A percentile compares a stretch with the other conserved stretches of the same genome.
Evolutionary conservation across 306 rosid genomes (phyloP).

Genomic region (Ormosia semicastrata): DNA sequence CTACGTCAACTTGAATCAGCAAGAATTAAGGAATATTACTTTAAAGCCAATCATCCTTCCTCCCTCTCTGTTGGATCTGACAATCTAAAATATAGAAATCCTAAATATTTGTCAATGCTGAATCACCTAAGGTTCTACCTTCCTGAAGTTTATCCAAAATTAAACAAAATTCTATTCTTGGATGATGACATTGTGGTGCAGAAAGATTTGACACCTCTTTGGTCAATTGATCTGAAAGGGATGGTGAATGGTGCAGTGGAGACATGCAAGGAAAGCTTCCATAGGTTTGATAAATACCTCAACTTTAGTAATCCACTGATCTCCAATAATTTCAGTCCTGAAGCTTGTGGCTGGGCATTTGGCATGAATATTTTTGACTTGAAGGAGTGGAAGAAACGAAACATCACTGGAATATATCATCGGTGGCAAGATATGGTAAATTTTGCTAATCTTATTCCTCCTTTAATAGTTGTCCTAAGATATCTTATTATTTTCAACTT

Average conservation of each 20-base stretch:
- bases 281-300: conserved; percentile 95
- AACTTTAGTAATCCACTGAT: conserved; percentile 86
- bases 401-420: conserved; percentile 92
- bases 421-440: conserved; percentile 93
- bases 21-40: conserved; percentile 89
- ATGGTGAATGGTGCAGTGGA: conserved; percentile 99
- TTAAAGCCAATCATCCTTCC: conserved; percentile 89
- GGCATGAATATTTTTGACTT: conserved; percentile 97
- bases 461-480: neutral
- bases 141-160: conserved; percentile 91
- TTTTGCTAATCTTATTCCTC: conserved; percentile 21
- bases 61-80: conserved; percentile 82
- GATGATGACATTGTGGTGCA: conserved; percentile 98
- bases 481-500: neutral
- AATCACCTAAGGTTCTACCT: conserved; percentile 95
- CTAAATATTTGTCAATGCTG: conserved; percentile 92
- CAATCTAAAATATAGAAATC: conserved; percentile 89
- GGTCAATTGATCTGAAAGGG: conserved; percentile 87
- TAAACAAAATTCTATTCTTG: conserved; percentile 86
- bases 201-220: conserved; percentile 86
- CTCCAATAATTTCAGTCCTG: conserved; percentile 77
- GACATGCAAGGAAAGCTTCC: conserved; percentile 99
- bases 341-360: conserved; percentile 98
- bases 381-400: conserved; percentile 91
- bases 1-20: conserved; percentile 93